phyloP scores from a whole-genome alignment of 805 yeast species.

The Barnettozyma siamensis region DNA sequence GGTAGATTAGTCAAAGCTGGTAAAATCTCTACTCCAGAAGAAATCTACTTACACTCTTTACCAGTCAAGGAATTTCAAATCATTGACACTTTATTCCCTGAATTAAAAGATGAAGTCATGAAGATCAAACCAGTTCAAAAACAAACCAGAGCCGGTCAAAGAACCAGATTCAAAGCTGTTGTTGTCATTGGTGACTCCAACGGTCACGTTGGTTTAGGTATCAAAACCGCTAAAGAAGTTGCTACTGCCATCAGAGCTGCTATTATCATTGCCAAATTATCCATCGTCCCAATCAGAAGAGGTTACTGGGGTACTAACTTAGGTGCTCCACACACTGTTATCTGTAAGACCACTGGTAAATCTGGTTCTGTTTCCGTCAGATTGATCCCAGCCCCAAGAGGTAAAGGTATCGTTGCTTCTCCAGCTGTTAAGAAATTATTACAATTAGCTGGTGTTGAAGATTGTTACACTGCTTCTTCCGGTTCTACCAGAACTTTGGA shows the following conservation, averaged over 20 bases:
- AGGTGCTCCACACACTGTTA: slow-evolving; percentile 99
- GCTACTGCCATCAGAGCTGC: slow-evolving; percentile 99
- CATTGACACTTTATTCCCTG: slow-evolving; percentile 94
- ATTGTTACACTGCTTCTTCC: slow-evolving; percentile 96
- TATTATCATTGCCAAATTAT: slow-evolving; percentile 96
- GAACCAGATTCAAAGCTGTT: slow-evolving; percentile 99
- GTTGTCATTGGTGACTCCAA: slow-evolving; percentile 98
- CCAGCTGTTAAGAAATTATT: slow-evolving; percentile 98
- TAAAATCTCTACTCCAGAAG: slow-evolving; percentile 93
- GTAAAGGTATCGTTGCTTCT: slow-evolving; percentile 99
- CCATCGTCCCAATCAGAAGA: slow-evolving; percentile 99
- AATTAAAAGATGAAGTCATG: slow-evolving; percentile 97
- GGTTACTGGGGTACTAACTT: slow-evolving; percentile 99
- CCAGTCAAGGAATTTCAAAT: slow-evolving; percentile 99
- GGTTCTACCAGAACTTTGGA: slow-evolving; percentile 99
- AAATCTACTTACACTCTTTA: slow-evolving; percentile 97
- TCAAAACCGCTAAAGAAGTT: slow-evolving; percentile 99
- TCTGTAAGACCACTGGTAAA: slow-evolving; percentile 98
- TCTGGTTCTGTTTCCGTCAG: slow-evolving; percentile 99
- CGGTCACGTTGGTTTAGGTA: slow-evolving; percentile 99
- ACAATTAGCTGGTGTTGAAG: slow-evolving; percentile 99
- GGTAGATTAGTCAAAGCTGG: slow-evolving; percentile 99
- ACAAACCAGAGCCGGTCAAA: slow-evolving; percentile 99
- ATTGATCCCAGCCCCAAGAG: slow-evolving; percentile 99
- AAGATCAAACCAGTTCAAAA: slow-evolving; percentile 99